These are phyloP conservation scores for Trichoderma gracile DNA, from an alignment of 2,329 filamentous ascomycete genomes.

Conservation along the genomic window DNA sequence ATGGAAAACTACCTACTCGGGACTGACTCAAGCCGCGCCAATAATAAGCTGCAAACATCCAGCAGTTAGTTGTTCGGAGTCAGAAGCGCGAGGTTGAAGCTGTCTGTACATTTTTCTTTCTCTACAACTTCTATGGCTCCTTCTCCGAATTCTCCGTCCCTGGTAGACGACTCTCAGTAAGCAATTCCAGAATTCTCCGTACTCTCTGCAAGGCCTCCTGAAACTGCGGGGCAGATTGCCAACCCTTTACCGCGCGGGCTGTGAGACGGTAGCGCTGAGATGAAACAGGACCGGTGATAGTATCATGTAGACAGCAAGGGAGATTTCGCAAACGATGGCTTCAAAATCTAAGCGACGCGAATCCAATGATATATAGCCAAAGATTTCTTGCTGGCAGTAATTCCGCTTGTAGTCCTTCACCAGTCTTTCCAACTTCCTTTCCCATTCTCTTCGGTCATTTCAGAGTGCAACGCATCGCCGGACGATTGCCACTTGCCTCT, in stretches of 20 bases:
- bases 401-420: neutral
- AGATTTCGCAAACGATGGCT: neutral
- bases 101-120: too few relatives aligned
- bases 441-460: neutral
- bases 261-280: conserved; percentile 7
- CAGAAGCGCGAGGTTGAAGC: too few relatives aligned
- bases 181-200: too few relatives aligned
- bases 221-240: conserved; percentile 10
- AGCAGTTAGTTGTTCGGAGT: too few relatives aligned
- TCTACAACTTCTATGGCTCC: too few relatives aligned
- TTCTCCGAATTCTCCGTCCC: too few relatives aligned
- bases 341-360: too few relatives aligned
- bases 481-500: conserved; percentile 9
- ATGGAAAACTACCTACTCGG: too few relatives aligned
- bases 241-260: conserved; percentile 16
- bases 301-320: neutral
- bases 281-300: neutral
- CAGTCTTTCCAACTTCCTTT: neutral
- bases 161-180: too few relatives aligned
- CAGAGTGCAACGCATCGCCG: conserved; percentile 21
- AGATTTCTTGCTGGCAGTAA: neutral
- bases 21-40: too few relatives aligned
- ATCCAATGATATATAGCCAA: neutral
- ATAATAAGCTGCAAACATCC: too few relatives aligned
- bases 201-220: neutral